Conservation (phyloP, 2,329 filamentous ascomycete genomes). For the Aspergillus pseudonomiae region DNA sequence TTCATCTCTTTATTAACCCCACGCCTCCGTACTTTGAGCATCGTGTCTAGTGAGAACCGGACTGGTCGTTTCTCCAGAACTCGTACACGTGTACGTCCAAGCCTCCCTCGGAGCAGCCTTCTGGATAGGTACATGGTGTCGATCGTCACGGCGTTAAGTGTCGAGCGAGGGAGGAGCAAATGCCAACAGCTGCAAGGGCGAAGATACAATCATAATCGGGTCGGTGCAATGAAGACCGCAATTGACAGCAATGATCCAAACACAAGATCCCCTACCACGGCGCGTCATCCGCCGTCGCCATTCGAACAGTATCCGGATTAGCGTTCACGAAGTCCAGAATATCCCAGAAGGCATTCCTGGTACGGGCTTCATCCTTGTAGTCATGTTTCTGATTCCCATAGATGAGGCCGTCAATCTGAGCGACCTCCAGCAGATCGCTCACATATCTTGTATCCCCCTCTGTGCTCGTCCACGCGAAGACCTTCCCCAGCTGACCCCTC, state of each 20-base stretch:
- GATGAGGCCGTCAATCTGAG: conserved; percentile 9
- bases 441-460: conserved; percentile 4
- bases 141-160: too few relatives aligned
- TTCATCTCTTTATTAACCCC: too few relatives aligned
- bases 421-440: not conserved
- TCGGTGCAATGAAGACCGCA: too few relatives aligned
- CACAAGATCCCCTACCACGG: conserved; percentile 5
- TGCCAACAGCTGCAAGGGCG: too few relatives aligned
- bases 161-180: too few relatives aligned
- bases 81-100: too few relatives aligned
- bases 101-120: too few relatives aligned
- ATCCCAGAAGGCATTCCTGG: conserved; percentile 5
- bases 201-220: too few relatives aligned
- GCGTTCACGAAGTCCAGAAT: conserved; percentile 16
- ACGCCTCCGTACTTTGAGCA: too few relatives aligned
- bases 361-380: conserved; percentile 4
- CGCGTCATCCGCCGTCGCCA: conserved; percentile 15
- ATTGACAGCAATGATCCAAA: not conserved
- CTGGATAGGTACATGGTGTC: too few relatives aligned
- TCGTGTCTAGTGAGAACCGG: too few relatives aligned
- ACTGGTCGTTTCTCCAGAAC: too few relatives aligned
- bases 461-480: conserved; percentile 9
- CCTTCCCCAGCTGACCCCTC: conserved; percentile 3
- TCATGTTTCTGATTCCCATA: conserved; percentile 2
- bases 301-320: conserved; percentile 9